These are phyloP conservation scores for Amylostereum areolatum DNA, from an alignment of 1,284 basidiomycete species.

Conservation along the genomic window DNA sequence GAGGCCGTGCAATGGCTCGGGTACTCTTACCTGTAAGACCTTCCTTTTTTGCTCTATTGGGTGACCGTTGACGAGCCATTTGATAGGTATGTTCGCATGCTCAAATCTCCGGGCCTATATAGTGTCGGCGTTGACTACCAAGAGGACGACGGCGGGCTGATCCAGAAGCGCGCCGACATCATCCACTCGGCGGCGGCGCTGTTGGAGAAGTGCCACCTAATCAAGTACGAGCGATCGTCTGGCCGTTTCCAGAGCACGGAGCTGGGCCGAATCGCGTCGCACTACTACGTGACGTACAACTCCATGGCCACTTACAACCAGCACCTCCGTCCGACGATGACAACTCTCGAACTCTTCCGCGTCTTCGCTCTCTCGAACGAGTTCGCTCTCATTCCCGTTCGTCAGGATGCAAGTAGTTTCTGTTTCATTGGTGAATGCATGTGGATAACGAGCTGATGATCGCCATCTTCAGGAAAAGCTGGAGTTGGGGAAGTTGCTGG, in stretches of 20 bases:
- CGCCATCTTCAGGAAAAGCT: slow-evolving; percentile 61
- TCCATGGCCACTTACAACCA: slow-evolving; percentile 98
- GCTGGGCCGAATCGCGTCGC: slow-evolving; percentile 90
- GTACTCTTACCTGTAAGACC: slow-evolving; percentile 84
- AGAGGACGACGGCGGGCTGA: slow-evolving; percentile 76
- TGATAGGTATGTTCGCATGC: slow-evolving; percentile 89
- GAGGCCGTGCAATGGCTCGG: slow-evolving; percentile 98
- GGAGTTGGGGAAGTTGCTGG: slow-evolving; percentile 89
- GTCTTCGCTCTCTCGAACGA: slow-evolving; percentile 97
- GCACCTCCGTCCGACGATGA: slow-evolving; percentile 86
- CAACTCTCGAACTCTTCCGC: slow-evolving; percentile 87
- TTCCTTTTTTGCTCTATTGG: slow-evolving; percentile 2
- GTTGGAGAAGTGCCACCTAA: slow-evolving; percentile 89
- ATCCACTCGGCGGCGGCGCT: slow-evolving; percentile 91
- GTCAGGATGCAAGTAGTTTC: slow-evolving; percentile 28
- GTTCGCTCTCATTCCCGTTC: slow-evolving; percentile 90
- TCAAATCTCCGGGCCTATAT: slow-evolving; percentile 87
- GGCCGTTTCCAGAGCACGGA: slow-evolving; percentile 91
- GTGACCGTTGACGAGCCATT: slow-evolving; percentile 6
- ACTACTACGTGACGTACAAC: slow-evolving; percentile 95
- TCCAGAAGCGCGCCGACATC: slow-evolving; percentile 95
- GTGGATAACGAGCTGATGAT: not conserved
- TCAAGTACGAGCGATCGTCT: slow-evolving; percentile 90
- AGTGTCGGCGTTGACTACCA: slow-evolving; percentile 88
- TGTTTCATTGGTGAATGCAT: slow-evolving; percentile 35